Evolutionary conservation across 2,329 filamentous ascomycete species (phyloP).

Genomic region (Pseudocercospora fuligena): DNA sequence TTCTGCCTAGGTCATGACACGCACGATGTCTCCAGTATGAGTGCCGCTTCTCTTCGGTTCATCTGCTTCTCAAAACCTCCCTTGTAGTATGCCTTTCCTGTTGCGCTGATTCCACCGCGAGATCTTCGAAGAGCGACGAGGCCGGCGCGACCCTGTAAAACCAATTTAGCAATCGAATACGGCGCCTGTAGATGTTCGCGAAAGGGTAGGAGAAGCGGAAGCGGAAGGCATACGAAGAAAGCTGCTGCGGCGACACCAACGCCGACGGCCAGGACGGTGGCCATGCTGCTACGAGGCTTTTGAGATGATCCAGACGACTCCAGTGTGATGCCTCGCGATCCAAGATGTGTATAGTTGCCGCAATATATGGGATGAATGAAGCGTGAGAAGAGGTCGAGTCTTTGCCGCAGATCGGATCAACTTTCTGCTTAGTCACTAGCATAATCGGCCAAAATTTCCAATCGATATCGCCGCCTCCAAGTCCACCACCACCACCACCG

Average conservation of each 20-base stretch:
- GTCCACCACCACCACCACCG: constrained; percentile 1
- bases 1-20: constrained; percentile 35
- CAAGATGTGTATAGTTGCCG: background rate
- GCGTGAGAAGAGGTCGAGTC: background rate
- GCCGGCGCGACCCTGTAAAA: constrained; percentile 80
- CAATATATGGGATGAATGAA: background rate
- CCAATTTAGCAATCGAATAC: constrained; percentile 17
- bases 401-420: background rate
- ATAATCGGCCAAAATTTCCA: background rate
- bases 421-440: background rate
- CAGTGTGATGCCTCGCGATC: background rate
- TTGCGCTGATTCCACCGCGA: constrained; percentile 71
- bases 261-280: constrained; percentile 63
- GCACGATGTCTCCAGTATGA: constrained; percentile 91
- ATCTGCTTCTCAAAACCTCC: constrained; percentile 97
- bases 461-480: constrained; percentile 3
- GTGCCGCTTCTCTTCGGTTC: constrained; percentile 85
- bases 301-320: background rate
- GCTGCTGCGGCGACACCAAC: constrained; percentile 68
- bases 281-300: constrained; percentile 51
- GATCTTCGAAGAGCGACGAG: constrained; percentile 86
- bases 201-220: background rate
- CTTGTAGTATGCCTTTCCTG: constrained; percentile 95
- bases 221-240: constrained; percentile 59
- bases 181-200: background rate